Conservation (phyloP, 2,329 filamentous ascomycete genomes). For the Curvularia hawaiiensis region DNA sequence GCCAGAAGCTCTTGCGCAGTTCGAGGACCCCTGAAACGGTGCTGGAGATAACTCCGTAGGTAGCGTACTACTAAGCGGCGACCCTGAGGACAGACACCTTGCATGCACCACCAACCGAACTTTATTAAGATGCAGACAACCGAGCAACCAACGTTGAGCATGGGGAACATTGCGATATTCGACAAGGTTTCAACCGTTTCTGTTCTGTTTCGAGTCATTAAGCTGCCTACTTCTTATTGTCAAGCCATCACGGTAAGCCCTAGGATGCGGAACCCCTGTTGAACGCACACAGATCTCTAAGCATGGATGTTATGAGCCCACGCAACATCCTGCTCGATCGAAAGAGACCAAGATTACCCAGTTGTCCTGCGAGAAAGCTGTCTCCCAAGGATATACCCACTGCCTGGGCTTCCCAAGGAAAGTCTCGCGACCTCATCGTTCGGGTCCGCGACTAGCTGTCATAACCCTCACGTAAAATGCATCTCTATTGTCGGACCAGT, state of each 20-base stretch:
- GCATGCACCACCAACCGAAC: neutral
- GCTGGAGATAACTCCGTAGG: slow-evolving; percentile 8
- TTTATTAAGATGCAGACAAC: neutral
- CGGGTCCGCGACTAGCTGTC: neutral
- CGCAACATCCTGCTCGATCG: neutral
- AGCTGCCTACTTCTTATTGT: neutral
- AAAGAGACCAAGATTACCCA: neutral
- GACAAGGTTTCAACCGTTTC: slow-evolving; percentile 5
- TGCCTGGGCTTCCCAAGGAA: neutral
- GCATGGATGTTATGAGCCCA: neutral
- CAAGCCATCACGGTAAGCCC: neutral
- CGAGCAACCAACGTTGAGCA: neutral
- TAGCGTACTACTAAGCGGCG: neutral
- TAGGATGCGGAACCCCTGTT: neutral
- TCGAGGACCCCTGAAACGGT: neutral
- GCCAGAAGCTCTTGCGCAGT: neutral
- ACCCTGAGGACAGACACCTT: neutral
- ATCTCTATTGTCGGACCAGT: neutral
- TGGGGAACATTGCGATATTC: neutral
- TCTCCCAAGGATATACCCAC: neutral
- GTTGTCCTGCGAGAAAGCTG: neutral
- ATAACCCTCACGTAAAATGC: neutral
- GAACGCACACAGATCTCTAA: neutral
- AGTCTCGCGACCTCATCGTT: neutral
- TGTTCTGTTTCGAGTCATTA: neutral